Evolutionary conservation across 2,329 filamentous ascomycete species (phyloP).

Genomic region (Endoconidiophora laricicola): DNA sequence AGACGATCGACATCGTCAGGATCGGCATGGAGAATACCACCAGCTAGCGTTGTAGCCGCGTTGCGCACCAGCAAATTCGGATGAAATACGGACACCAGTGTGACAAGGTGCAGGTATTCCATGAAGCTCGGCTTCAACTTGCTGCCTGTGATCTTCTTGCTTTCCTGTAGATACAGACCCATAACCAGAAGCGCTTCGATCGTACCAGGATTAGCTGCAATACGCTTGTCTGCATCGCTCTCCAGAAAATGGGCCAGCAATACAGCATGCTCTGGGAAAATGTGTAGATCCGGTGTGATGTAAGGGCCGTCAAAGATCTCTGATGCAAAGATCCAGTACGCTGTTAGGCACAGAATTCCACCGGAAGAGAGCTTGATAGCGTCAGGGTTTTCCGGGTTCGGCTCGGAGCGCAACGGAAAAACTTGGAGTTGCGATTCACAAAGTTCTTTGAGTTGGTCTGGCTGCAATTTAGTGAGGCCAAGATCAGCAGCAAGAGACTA

Average conservation of each 20-base stretch:
- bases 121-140: constrained; percentile 31
- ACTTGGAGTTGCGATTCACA: constrained; percentile 25
- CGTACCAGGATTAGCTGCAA: constrained; percentile 34
- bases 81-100: constrained; percentile 41
- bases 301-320: constrained; percentile 42
- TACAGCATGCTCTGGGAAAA: constrained; percentile 43
- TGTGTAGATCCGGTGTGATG: constrained; percentile 33
- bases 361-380: constrained; percentile 41
- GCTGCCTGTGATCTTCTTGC: constrained; percentile 26
- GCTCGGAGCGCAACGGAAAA: constrained; percentile 30
- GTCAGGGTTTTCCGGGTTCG: constrained; percentile 29
- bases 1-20: constrained; percentile 42
- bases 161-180: constrained; percentile 40
- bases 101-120: constrained; percentile 42
- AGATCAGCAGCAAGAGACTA: constrained; percentile 48
- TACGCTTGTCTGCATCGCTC: constrained; percentile 30
- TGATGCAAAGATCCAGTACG: constrained; percentile 46
- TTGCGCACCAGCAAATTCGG: constrained; percentile 36
- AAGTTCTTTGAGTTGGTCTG: constrained; percentile 29
- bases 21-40: constrained; percentile 38
- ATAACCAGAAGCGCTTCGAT: constrained; percentile 43
- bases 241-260: constrained; percentile 38
- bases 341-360: constrained; percentile 40
- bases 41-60: constrained; percentile 36
- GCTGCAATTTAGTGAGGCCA: constrained; percentile 31